phyloP scores from a whole-genome alignment of 2,329 filamentous ascomycete species.

The Scytalidium lignicola region DNA sequence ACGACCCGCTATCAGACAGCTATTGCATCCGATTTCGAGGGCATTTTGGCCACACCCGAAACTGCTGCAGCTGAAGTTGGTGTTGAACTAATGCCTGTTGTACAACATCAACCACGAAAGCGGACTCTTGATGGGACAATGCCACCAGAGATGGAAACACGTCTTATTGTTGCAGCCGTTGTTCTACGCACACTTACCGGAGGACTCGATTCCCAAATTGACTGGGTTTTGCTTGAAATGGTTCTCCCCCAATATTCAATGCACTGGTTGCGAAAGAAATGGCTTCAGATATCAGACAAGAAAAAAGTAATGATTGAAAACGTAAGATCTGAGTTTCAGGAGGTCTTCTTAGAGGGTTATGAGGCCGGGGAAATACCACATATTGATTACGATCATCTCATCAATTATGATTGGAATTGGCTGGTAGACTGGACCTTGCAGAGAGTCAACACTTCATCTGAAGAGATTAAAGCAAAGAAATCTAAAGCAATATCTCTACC shows the following conservation, averaged over 20 bases:
- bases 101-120: constrained; percentile 14
- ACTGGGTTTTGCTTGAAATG: constrained; percentile 54
- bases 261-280: constrained; percentile 48
- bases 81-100: constrained; percentile 12
- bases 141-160: constrained; percentile 37
- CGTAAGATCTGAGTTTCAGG: constrained; percentile 59
- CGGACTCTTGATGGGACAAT: constrained; percentile 26
- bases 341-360: constrained; percentile 61
- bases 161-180: constrained; percentile 53
- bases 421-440: constrained; percentile 63
- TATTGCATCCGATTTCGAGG: constrained; percentile 19
- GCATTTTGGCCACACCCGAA: constrained; percentile 13
- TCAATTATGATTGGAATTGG: constrained; percentile 62
- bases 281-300: constrained; percentile 46
- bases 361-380: constrained; percentile 53
- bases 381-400: constrained; percentile 58
- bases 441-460: constrained; percentile 22
- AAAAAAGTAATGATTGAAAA: constrained; percentile 49
- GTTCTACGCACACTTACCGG: constrained; percentile 54
- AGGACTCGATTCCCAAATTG: constrained; percentile 52
- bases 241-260: constrained; percentile 51
- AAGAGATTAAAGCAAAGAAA: not conserved
- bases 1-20: constrained; percentile 18
- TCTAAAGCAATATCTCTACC: not conserved
- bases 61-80: constrained; percentile 12